Conservation (phyloP, 169 alveolate genomes). For the Perkinsus olseni region DNA sequence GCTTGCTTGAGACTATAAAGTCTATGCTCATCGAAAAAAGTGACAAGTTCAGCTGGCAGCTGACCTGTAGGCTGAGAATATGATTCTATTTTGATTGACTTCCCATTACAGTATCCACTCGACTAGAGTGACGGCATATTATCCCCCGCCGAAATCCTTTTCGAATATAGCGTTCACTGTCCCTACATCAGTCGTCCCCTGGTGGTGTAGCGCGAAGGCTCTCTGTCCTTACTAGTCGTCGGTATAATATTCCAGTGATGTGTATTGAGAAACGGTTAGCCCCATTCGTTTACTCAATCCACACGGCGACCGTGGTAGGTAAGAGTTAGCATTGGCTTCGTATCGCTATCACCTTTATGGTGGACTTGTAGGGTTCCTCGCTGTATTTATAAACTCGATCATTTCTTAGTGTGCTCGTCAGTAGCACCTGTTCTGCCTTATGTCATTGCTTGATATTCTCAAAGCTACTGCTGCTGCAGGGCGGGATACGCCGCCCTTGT, state of each 20-base stretch:
- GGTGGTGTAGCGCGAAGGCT: not conserved
- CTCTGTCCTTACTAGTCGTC: not conserved
- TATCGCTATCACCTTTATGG: not conserved
- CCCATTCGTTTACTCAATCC: not conserved
- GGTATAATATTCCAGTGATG: not conserved
- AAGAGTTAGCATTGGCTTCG: not conserved
- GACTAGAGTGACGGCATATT: conserved; percentile 1
- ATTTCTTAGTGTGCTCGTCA: not conserved
- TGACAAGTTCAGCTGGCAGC: too few species aligned
- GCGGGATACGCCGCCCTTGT: too few species aligned
- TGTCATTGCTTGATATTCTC: too few species aligned
- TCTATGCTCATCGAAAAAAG: too few species aligned
- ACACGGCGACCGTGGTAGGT: not conserved
- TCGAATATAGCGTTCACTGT: too few species aligned
- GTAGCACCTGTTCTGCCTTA: not conserved
- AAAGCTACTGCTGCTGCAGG: too few species aligned
- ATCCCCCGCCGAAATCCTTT: not conserved
- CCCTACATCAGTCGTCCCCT: too few species aligned
- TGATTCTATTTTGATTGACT: not conserved
- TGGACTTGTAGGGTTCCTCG: not conserved
- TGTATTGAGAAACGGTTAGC: not conserved
- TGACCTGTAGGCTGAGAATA: too few species aligned
- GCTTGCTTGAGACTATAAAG: too few species aligned
- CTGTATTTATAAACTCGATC: not conserved
- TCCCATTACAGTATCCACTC: not conserved